Evolutionary conservation across 2,329 filamentous ascomycete genomes (phyloP), one percentile per base, ranked within the genome.

Genomic region (Trichoderma sp.): DNA sequence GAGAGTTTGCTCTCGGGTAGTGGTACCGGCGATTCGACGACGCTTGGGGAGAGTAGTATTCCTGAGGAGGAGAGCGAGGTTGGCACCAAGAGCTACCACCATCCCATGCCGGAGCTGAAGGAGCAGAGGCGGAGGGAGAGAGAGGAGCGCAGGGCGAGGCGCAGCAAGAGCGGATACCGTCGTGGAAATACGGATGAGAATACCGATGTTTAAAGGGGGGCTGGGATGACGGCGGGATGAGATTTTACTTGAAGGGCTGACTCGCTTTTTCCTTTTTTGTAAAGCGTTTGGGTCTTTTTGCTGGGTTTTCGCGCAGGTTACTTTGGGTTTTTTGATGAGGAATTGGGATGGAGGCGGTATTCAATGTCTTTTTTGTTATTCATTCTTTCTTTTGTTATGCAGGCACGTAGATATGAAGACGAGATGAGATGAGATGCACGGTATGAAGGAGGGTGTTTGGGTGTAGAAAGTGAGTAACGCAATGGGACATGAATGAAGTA

Each of bases 31-130:
- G 72, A 81, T 67, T 60, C 60, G 15, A 73, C 65, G 11, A 66
- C 71, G 2, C 61, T 71, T n/a, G 68, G 61, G 0, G 39, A 51
- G 26, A 72, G 66, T n/a, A 64, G 61, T 28, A 68, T 67, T 6
- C 24, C 43, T 8, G 66, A 77, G 73, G 63, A 73, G 64, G 51
- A 39, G 47, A 85, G 84, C 77, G 87, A 89, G 2, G 75, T 86
- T 9, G 88, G 88, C 34, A 89, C 86, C 75, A 89, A 89, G 83
- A 84, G 86, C 47, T 89, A 90, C 76, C 83, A 82, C 74, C 86
- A 89, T 75, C 80, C 85, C 47, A 86, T 88, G 78, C 87, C 88
- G 3, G 87, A 87, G 74, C 77, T 88, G 74, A 82, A 73, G 75
- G 77, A 76, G 75, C 78, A 79, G 74, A 74, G 80, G 28, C 73